Evolutionary conservation across 2,329 filamentous ascomycete species (phyloP).

Genomic region (Tolypocladium inflatum): DNA sequence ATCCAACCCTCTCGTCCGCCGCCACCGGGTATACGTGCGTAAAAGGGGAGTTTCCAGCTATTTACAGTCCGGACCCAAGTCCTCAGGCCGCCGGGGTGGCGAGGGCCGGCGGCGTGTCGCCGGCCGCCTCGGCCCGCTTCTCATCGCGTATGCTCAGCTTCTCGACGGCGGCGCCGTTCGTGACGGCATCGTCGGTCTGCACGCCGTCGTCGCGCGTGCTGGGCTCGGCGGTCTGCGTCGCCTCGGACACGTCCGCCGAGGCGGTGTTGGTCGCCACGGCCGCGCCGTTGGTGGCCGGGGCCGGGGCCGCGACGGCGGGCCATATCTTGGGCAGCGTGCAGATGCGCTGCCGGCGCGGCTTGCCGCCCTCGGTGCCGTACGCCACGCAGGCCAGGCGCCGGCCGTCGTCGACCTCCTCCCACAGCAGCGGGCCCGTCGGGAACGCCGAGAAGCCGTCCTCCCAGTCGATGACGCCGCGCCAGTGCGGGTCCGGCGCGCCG

Average conservation of each 20-base stretch:
- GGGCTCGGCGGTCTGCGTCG: conserved; percentile 15
- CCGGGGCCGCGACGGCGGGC: conserved; percentile 1
- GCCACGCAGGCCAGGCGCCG: conserved; percentile 42
- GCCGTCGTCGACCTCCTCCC: conserved; percentile 37
- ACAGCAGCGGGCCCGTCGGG: conserved; percentile 47
- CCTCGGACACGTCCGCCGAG: conserved; percentile 10
- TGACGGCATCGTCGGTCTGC: conserved; percentile 17
- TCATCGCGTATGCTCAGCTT: conserved; percentile 21
- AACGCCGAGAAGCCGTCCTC: conserved; percentile 43
- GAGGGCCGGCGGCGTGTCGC: background rate
- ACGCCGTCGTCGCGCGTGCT: conserved; percentile 13
- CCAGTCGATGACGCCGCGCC: conserved; percentile 41
- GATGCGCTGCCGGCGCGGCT: conserved; percentile 35
- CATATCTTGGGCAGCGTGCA: conserved; percentile 40
- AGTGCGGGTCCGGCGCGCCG: conserved; percentile 59
- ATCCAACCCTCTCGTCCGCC: background rate
- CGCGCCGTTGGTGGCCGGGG: conserved; percentile 4
- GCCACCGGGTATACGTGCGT: background rate
- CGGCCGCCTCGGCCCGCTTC: conserved; percentile 5
- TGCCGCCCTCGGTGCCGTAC: conserved; percentile 36
- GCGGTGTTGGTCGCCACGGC: conserved; percentile 1
- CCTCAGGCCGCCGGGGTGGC: background rate
- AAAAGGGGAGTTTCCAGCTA: background rate
- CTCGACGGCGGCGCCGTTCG: conserved; percentile 18
- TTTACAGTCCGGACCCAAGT: background rate